These are phyloP conservation scores for Xylaria sp. DNA, from an alignment of 2,329 filamentous ascomycete species.

Conservation along the genomic window DNA sequence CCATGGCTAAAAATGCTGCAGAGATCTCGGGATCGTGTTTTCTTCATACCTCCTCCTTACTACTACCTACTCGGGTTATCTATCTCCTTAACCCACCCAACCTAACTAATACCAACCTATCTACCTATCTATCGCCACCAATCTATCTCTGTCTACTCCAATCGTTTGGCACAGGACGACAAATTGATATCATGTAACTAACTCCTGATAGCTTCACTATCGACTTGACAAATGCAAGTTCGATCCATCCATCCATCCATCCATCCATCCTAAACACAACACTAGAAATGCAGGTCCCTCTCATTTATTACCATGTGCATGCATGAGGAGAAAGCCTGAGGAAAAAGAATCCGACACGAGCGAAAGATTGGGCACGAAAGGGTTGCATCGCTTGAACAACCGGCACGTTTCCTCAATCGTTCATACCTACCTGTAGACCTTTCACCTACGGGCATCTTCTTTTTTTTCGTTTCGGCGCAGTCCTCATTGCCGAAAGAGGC, in stretches of 20 bases:
- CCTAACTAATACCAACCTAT: neutral
- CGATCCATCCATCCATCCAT: neutral
- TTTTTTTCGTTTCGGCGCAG: neutral
- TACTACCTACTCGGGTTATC: no score
- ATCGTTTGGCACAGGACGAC: neutral
- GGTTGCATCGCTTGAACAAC: constrained; percentile 4
- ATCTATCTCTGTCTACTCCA: neutral
- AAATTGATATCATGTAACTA: constrained; percentile 1
- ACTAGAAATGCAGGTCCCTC: constrained; percentile 4
- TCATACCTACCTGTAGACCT: neutral
- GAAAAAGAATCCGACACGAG: constrained; percentile 6
- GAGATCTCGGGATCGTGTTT: constrained; percentile 5
- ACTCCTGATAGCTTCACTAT: neutral
- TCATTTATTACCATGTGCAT: constrained; percentile 3
- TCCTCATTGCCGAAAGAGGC: neutral
- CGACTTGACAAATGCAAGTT: neutral
- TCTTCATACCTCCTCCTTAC: neutral
- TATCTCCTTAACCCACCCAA: no score
- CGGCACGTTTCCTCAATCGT: neutral
- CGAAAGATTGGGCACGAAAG: constrained; percentile 4
- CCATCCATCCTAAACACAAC: neutral
- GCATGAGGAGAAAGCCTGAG: neutral
- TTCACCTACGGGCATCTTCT: neutral
- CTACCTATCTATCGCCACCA: neutral
- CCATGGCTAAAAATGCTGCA: constrained; percentile 5